A percentile compares a stretch with the other conserved stretches of the same genome.
These are phyloP conservation scores for Suillus sp. DNA, from an alignment of 768 basidiomycete genomes.

Conservation along the genomic window DNA sequence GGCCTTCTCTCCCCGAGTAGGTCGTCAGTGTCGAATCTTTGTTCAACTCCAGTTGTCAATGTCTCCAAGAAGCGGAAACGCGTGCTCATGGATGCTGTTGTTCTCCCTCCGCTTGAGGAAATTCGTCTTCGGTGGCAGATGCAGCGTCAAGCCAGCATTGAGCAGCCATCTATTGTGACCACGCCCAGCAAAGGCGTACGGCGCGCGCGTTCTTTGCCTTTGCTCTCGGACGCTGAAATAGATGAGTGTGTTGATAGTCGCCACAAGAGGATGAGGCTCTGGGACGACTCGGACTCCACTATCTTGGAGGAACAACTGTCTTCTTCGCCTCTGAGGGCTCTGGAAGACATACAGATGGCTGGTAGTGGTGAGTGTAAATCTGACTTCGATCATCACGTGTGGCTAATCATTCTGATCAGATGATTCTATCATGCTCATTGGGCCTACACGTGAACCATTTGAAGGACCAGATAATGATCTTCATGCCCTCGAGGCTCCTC, in stretches of 20 bases:
- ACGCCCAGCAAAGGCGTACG: conserved; percentile 23
- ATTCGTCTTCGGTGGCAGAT: conserved; percentile 24
- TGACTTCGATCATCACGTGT: conserved; percentile 4
- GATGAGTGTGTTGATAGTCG: conserved; percentile 17
- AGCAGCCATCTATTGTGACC: conserved; percentile 4
- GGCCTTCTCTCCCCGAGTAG: conserved; percentile 24
- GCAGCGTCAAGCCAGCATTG: conserved; percentile 26
- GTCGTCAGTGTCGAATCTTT: neutral
- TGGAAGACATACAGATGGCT: conserved; percentile 35
- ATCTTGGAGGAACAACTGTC: neutral
- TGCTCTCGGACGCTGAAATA: conserved; percentile 18
- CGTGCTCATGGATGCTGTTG: conserved; percentile 53
- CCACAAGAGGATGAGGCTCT: conserved; percentile 30
- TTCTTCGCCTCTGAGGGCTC: conserved; percentile 19
- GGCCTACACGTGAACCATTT: conserved; percentile 1
- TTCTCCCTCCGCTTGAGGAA: conserved; percentile 42
- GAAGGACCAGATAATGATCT: conserved; percentile 66
- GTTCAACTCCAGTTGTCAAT: conserved; percentile 3
- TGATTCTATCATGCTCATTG: conserved; percentile 47
- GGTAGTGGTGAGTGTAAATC: conserved; percentile 33
- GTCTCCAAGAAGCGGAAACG: conserved; percentile 50
- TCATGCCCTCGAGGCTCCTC: conserved; percentile 65
- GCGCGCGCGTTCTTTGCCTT: conserved; percentile 29
- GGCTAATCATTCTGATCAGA: conserved; percentile 33
- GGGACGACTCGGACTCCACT: conserved; percentile 20